Evolutionary conservation across 2,329 filamentous ascomycete genomes (phyloP), one percentile per base, ranked within the genome.

Genomic region (Nakataea oryzae): DNA sequence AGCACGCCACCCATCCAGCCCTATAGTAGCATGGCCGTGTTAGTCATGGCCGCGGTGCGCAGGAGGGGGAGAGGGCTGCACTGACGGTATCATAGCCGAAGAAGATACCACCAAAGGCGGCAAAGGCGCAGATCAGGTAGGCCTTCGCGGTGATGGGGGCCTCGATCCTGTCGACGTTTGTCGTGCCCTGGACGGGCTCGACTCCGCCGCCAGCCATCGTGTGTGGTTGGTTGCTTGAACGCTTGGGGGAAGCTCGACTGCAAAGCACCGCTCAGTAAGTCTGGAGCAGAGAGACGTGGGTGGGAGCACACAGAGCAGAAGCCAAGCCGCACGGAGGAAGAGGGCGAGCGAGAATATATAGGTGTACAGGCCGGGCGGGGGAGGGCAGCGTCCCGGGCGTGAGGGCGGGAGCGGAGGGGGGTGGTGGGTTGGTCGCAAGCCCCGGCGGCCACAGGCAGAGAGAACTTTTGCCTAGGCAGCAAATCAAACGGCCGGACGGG

Each of bases 41-140:
- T 50, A 50, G 41, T n/a, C 41, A 50, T n/a, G 6, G 14, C 1
- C 17, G 14, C 2, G 14, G 34, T 3, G 2, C 7, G 41, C 5
- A 9, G 24, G 41, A 6, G 3, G 24, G 41, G 41, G 41, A 50
- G 14, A 34, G 7, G 30, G 57, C 8, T 41, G 21, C 11, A 60
- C 59, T 60, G 6, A 60, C 59, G 55, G 87, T 89, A 70, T 91
- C 89, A 74, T 89, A 92, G 59, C 89, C 89, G 75, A 91, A 89
- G 78, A 91, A 88, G 75, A 90, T 88, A 74, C 84, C 86, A 69
- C 86, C 86, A 64, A 89, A 88, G 41, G 86, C 85, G 64, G 86
- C 86, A 66, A 89, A 89, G 66, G 84, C 86, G 74, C 86, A 89
- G 70, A 89, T 82, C 60, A 87, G 65, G 73, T 89, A 89, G 62